phyloP scores from a whole-genome alignment of 306 rosid genomes.

The Cucurbita moschata region DNA sequence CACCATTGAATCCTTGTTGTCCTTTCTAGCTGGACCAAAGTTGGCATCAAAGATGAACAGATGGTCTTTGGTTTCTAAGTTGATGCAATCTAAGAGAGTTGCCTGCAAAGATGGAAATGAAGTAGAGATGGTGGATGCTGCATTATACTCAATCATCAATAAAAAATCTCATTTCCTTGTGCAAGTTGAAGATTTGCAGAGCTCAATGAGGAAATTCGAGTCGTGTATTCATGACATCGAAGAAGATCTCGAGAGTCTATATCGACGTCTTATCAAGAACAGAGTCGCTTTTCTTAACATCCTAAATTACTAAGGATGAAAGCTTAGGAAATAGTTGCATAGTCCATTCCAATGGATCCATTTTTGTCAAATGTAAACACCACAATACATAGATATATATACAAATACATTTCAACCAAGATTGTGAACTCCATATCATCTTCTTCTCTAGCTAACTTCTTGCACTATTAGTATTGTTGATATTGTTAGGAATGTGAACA shows the following conservation, averaged over 20 bases:
- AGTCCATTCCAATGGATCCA: neutral
- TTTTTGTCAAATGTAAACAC: neutral
- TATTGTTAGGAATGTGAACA: neutral
- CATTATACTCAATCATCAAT: neutral
- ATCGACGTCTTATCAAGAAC: conserved; percentile 7
- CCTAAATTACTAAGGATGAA: conserved; percentile 10
- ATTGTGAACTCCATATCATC: neutral
- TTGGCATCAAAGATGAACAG: neutral
- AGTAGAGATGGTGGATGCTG: conserved; percentile 9
- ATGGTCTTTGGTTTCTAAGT: conserved; percentile 13
- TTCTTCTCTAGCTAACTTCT: neutral
- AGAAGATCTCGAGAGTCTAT: conserved; percentile 8
- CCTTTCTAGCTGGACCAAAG: conserved; percentile 5
- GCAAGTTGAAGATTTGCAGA: neutral
- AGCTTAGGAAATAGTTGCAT: neutral
- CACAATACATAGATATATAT: neutral
- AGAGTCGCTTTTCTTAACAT: conserved; percentile 20
- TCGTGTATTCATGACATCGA: neutral
- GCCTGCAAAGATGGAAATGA: neutral
- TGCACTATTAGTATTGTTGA: neutral
- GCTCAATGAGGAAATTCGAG: neutral
- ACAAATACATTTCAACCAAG: neutral
- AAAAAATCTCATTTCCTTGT: neutral
- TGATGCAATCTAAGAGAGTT: conserved; percentile 10
- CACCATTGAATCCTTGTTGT: conserved; percentile 7